Evolutionary conservation across 2,329 filamentous ascomycete species (phyloP).

Genomic region (Aspergillus novoparasiticus): DNA sequence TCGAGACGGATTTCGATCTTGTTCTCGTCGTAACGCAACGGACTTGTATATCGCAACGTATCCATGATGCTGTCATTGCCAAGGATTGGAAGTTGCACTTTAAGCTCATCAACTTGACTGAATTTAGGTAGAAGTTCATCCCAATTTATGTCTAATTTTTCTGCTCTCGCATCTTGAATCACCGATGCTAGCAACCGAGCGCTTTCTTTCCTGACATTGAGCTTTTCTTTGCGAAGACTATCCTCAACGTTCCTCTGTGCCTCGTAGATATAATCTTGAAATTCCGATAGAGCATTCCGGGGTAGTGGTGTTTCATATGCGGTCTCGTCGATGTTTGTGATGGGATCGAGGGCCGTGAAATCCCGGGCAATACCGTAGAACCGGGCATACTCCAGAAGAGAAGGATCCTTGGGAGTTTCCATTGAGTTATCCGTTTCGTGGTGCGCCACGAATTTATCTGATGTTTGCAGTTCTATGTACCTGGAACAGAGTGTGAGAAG

Average conservation of each 20-base stretch:
- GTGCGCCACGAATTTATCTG: background rate
- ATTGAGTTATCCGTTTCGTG: constrained; percentile 2
- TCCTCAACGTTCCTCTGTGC: constrained; percentile 16
- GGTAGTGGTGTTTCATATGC: constrained; percentile 16
- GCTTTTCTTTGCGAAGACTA: constrained; percentile 31
- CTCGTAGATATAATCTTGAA: constrained; percentile 17
- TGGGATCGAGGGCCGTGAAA: constrained; percentile 34
- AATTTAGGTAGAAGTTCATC: constrained; percentile 23
- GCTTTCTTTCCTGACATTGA: constrained; percentile 34
- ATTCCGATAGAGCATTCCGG: constrained; percentile 22
- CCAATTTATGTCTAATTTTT: constrained; percentile 19
- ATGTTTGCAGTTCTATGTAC: background rate
- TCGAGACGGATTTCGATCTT: background rate
- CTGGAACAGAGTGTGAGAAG: background rate
- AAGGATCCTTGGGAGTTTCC: constrained; percentile 30
- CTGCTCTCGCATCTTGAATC: constrained; percentile 20
- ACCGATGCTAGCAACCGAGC: constrained; percentile 35
- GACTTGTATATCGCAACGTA: constrained; percentile 41
- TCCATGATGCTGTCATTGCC: constrained; percentile 42
- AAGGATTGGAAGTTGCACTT: constrained; percentile 52
- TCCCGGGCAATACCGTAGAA: constrained; percentile 46
- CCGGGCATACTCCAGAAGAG: constrained; percentile 52
- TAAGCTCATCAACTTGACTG: constrained; percentile 33
- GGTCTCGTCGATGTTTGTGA: constrained; percentile 18
- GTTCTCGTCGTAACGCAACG: background rate